Percentiles rank a stretch among this genome's conserved stretches.
Conservation (phyloP, 345 rosid species). For the Durio zibethinus region DNA sequence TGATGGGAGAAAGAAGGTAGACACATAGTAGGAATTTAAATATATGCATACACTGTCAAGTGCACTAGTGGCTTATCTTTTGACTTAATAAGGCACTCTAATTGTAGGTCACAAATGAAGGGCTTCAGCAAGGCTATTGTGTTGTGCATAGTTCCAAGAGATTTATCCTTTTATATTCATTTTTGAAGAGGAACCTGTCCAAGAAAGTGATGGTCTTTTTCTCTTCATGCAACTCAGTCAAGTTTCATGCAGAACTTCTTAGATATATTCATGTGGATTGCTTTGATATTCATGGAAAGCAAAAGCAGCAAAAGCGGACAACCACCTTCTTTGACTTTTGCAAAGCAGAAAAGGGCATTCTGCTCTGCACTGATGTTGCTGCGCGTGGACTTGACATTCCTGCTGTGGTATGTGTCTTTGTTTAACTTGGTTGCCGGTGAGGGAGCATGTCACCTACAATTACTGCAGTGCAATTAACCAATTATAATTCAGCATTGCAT, state of each 20-base stretch:
- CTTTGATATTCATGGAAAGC: constrained; percentile 88
- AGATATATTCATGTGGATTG: constrained; percentile 72
- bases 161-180: constrained; percentile 81
- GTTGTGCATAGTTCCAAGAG: constrained; percentile 78
- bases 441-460: too few relatives aligned
- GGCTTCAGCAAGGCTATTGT: constrained; percentile 93
- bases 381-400: constrained; percentile 99
- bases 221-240: constrained; percentile 97
- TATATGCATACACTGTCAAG: neutral
- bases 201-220: constrained; percentile 99
- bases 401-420: constrained; percentile 59
- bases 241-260: constrained; percentile 82
- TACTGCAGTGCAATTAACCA: too few relatives aligned
- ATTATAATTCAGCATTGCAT: too few relatives aligned
- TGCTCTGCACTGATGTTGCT: constrained; percentile 96
- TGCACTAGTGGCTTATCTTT: neutral
- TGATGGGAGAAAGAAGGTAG: constrained; percentile 91
- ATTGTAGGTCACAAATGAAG: constrained; percentile 90
- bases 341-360: constrained; percentile 84
- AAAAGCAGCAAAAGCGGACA: constrained; percentile 87
- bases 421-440: neutral
- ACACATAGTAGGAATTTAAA: constrained; percentile 5
- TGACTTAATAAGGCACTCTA: constrained; percentile 5
- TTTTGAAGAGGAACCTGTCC: constrained; percentile 77
- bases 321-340: constrained; percentile 92